Evolutionary conservation across 2,329 filamentous ascomycete species (phyloP), one percentile per base, ranked within the genome.

Genomic region (Colletotrichum sp.): DNA sequence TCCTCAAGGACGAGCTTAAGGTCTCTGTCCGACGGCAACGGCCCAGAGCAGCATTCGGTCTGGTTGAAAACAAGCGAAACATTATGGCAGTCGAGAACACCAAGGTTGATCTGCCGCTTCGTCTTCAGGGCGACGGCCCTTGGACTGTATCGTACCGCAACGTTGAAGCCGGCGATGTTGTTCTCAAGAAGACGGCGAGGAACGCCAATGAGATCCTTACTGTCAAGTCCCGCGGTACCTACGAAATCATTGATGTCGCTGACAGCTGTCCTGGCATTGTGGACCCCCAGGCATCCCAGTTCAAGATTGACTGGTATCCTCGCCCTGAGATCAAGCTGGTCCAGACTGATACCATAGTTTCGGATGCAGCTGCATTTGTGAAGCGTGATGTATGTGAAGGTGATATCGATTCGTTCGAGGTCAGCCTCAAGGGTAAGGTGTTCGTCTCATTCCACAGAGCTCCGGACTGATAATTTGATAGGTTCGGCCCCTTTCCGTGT

Each of bases 321-420:
- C 92, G 96, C 62, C 97, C 97, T 1, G 88, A 92, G 77, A 89
- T 97, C 56, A 90, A 89, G 16, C 83, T 97, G 61, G 88, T 92
- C 8, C 90, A 94, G 75, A 91, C 91, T n/a, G 88, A 92, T 6
- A 90, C 92, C 62, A 88, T 95, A 62, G 87, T 87, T 18, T 74
- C 79, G 13, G 84, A 89, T 43, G 87, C 88, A 18, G 87, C 86
- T 10, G 87, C 88, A 32, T 94, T 93, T 81, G 83, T 93, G 79
- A 97, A 97, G 84, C 90, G 93, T 56, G 93, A 96, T 76, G 93
- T 99, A 34, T 99, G 97, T 81, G 96, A 99, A 86, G 96, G 96
- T 34, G 96, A 98, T 77, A 94, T 98, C 80, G 96, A 98, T 83
- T 92, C 93, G 5, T 93, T 98, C 71, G 96, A 98, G 80, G 87